Conservation (phyloP, 257 asterid species). For the Nemophila menziesii region DNA sequence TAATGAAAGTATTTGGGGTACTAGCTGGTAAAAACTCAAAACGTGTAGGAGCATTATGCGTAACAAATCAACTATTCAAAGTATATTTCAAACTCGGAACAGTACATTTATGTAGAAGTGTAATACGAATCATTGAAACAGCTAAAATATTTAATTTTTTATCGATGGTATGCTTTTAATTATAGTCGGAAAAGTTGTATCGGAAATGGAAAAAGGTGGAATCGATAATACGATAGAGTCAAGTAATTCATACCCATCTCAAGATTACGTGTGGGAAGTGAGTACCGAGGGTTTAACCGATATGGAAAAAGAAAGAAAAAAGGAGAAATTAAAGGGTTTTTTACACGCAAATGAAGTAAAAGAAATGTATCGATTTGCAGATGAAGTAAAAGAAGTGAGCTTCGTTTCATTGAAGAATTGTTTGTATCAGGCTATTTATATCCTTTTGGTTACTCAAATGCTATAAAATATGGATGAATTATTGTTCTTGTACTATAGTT, state of each 20-base stretch:
- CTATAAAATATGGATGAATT: too few species aligned
- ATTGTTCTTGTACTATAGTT: too few species aligned
- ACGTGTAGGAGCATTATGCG: conserved; percentile 89
- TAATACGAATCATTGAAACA: conserved; percentile 91
- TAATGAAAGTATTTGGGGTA: conserved; percentile 91
- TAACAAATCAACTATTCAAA: conserved; percentile 89
- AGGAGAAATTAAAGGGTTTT: conserved; percentile 74
- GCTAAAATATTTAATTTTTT: conserved; percentile 84
- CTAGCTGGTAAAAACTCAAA: conserved; percentile 96
- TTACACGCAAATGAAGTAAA: conserved; percentile 86
- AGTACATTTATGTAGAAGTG: conserved; percentile 85
- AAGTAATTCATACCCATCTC: conserved; percentile 19
- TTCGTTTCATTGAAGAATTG: too few species aligned
- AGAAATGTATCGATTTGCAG: conserved; percentile 82
- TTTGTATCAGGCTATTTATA: too few species aligned
- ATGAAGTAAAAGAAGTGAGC: too few species aligned
- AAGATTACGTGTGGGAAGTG: conserved; percentile 73
- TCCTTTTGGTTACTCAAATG: too few species aligned
- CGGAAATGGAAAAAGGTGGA: conserved; percentile 62
- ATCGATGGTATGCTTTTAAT: conserved; percentile 66
- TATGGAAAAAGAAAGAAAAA: conserved; percentile 73
- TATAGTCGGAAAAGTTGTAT: conserved; percentile 52
- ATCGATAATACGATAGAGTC: conserved; percentile 28
- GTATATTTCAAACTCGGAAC: conserved; percentile 96
- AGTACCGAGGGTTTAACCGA: conserved; percentile 62